Evolutionary conservation across 1,139 yeast genomes (phyloP), one percentile per base, ranked within the genome.

Genomic region (Sugiyamaella sp.): DNA sequence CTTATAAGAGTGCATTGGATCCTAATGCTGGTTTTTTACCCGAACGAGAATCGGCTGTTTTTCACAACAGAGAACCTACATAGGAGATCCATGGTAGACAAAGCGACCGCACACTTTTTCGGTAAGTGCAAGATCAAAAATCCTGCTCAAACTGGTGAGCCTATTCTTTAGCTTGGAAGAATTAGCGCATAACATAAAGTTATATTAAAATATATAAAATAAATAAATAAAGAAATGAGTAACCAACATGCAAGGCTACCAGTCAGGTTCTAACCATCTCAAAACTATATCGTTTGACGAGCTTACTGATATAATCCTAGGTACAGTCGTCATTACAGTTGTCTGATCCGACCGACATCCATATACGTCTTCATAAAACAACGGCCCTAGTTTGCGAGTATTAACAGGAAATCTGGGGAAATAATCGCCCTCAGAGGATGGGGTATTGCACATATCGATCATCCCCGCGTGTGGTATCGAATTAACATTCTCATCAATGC

Each of bases 21-120:
- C 50, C 50, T 46, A 46, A 46, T 46, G 50, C 50, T 27, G 21
- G 29, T 39, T 46, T 38, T 41, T 46, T 37, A 46, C 50, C 50
- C 39, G 48, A 44, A 44, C n/a, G 37, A 32, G n/a, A 19, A 19
- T 29, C 35, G 35, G 14, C 35, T 29, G 4, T 29, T 29, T 29
- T 12, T 29, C n/a, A 29, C 14, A 12, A 14, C 8, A 29, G n/a
- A 10, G n/a, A 29, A 29, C 14, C n/a, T 29, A 29, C n/a, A 29
- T 25, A 24, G 10, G 29, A 6, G 29, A 5, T 14, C 14, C 4
- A 10, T 29, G 8, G 35, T 5, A 4, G 14, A 12, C 35, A 29
- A 29, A 29, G 35, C 8, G n/a, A 12, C 14, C 8, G 14, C 8
- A 14, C n/a, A 29, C 35, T 29, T 33, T 21, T 44, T 33, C 14